Evolutionary conservation across 208 protist genomes (phyloP), one percentile per base, ranked within the genome.

Genomic region (Wallacemonas rigidus): DNA sequence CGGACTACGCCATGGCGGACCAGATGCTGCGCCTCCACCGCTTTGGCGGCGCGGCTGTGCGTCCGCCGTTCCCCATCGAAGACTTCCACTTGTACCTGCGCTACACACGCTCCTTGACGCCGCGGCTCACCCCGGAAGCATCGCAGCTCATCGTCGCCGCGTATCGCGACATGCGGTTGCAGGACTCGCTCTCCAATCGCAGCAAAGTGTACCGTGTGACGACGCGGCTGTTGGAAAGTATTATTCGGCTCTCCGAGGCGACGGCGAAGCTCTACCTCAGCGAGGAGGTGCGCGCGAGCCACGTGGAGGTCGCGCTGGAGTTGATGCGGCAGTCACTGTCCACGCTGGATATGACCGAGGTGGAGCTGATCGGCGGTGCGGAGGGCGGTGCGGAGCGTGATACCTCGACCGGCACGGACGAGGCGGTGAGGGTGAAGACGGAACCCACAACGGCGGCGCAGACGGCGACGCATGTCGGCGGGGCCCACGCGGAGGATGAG

Each of bases 141-240:
- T 88, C 80, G 47, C 65, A 94, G 12, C 74, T 98, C 8, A 94
- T 99, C 14, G 90, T 95, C 2, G 45, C 82, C 0, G 80, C 93
- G 35, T 99, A 99, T 73, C 75, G 76, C 5, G 88, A 95, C 53
- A 89, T 99, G 69, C 85, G 98, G 17, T 80, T 98, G 77, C 91
- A 92, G 64, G 97, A 99, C 77, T 84, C 86, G 2, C 76, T 94
- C 3, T 91, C 82, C 4, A 94, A 94, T 77, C 82, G 93, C 26
- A 97, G 83, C 78, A 92, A 93, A 67, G 82, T 98, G 36, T 99
- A 98, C 76, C 89, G 98, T 65, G 99, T 99, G 38, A 99, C 99
- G 15, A 99, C 99, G 15, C 93, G 99, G 69, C 96, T 99, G 76
- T 88, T 99, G n/a, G 99, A 99, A 89, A 98, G 98, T 51, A 95